Evolutionary conservation across 2,329 filamentous ascomycete species (phyloP), one percentile per base, ranked within the genome.

Genomic region (Colletotrichum sp.): DNA sequence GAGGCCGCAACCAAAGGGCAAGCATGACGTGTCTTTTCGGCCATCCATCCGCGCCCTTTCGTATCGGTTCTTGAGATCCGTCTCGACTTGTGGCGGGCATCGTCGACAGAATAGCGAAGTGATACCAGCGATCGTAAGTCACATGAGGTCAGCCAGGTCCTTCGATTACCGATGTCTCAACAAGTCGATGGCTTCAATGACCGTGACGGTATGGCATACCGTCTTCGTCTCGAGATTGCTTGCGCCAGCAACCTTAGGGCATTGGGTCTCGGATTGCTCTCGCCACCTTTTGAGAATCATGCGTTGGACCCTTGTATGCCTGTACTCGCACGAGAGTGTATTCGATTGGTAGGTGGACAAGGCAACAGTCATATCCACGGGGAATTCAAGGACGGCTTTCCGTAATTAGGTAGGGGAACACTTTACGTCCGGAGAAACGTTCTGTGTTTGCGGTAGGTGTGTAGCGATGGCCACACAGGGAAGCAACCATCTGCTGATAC

Each of bases 391-490:
- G 3, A n/a, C 18, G 8, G 5, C 0, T 10, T n/a, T 44, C 39
- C 5, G 8, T n/a, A n/a, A n/a, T n/a, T n/a, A 44, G 39, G 8
- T 9, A n/a, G 16, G 0, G 39, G 3, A 3, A 44, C 3, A 10
- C 8, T 18, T 44, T 3, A 44, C 16, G 39, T 3, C 39, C 8
- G 16, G 39, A n/a, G 1, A 18, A 18, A 3, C 39, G 39, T 18
- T 44, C 16, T 44, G 8, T 44, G 2, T 44, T 44, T 18, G 36
- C 16, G 36, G 16, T 44, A 39, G 8, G 36, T 44, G 3, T 44
- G 36, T 1, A 44, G 36, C 0, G 36, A 18, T 44, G 1, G 1
- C 8, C 36, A 44, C 8, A 44, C 16, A n/a, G 0, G 39, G 8
- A 44, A 44, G 39, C 39, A n/a, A n/a, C 39, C 16, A 44, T 44